phyloP scores from a whole-genome alignment of 306 rosid genomes.

The Notholithocarpus densiflorus region DNA sequence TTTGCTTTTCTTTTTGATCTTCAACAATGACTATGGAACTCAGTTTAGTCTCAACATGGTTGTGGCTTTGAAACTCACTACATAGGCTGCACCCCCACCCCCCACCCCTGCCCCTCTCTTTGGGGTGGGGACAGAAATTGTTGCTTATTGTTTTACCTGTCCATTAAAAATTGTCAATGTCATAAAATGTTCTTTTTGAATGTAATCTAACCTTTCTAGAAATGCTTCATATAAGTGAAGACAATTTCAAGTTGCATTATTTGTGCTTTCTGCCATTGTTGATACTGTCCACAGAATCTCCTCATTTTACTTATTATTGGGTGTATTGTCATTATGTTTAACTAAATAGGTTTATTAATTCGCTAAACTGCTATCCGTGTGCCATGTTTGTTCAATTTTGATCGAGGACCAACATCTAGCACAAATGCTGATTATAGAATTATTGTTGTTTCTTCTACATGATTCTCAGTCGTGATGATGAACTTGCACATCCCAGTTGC shows the following conservation, averaged over 20 bases:
- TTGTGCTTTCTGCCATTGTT: not conserved
- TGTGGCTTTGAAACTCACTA: not conserved
- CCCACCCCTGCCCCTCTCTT: no score
- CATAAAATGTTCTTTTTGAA: no score
- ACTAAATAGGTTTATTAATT: not conserved
- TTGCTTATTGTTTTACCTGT: not conserved
- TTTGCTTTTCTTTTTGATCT: not conserved
- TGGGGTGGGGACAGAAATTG: not conserved
- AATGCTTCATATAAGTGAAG: not conserved
- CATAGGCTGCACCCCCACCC: not conserved
- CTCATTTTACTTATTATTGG: not conserved
- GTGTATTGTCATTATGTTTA: not conserved
- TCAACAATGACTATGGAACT: not conserved
- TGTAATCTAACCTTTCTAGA: not conserved
- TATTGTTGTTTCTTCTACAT: not conserved
- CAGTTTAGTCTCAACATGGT: not conserved
- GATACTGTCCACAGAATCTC: not conserved
- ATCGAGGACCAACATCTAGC: not conserved
- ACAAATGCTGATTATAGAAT: not conserved
- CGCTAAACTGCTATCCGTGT: not conserved
- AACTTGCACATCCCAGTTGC: not conserved
- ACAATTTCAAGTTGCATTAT: not conserved
- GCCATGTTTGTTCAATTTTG: not conserved
- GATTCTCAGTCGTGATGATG: not conserved
- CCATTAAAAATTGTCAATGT: no score